phyloP scores from a whole-genome alignment of 306 rosid species.

The Leucaena leucocephala region DNA sequence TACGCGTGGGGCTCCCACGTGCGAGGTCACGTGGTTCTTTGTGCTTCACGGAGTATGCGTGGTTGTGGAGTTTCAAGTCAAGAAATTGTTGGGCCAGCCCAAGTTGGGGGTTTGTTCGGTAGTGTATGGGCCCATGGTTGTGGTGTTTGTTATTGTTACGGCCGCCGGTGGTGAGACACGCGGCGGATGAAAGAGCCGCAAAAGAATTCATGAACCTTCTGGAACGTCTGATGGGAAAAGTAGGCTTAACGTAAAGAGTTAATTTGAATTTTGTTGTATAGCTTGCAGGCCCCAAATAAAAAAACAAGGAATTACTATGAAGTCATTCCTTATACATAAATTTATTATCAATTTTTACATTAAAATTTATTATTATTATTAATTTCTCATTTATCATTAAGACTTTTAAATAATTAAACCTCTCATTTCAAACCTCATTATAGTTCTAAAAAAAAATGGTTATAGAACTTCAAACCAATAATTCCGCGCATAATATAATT shows the following conservation, averaged over 20 bases:
- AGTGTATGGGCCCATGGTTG: neutral
- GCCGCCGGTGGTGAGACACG: conserved; percentile 6
- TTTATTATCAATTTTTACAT: too few relatives aligned
- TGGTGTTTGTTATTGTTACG: neutral
- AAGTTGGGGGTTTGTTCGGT: neutral
- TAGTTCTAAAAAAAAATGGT: too few relatives aligned
- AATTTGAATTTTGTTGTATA: neutral
- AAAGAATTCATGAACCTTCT: neutral
- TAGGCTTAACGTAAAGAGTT: neutral
- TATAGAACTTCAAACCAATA: neutral
- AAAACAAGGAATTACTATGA: too few relatives aligned
- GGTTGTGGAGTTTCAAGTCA: neutral
- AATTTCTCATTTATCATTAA: too few relatives aligned
- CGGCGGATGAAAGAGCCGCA: neutral
- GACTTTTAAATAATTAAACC: too few relatives aligned
- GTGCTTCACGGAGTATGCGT: neutral
- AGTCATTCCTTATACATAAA: too few relatives aligned
- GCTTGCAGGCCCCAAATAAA: neutral
- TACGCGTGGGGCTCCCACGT: neutral
- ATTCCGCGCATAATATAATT: neutral
- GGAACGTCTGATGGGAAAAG: neutral
- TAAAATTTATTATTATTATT: too few relatives aligned
- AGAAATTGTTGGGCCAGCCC: neutral
- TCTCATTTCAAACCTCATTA: too few relatives aligned
- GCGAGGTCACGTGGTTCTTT: conserved; percentile 20